These are phyloP conservation scores for Coleophoma cylindrospora DNA, from an alignment of 2,329 filamentous ascomycete genomes.

Conservation along the genomic window DNA sequence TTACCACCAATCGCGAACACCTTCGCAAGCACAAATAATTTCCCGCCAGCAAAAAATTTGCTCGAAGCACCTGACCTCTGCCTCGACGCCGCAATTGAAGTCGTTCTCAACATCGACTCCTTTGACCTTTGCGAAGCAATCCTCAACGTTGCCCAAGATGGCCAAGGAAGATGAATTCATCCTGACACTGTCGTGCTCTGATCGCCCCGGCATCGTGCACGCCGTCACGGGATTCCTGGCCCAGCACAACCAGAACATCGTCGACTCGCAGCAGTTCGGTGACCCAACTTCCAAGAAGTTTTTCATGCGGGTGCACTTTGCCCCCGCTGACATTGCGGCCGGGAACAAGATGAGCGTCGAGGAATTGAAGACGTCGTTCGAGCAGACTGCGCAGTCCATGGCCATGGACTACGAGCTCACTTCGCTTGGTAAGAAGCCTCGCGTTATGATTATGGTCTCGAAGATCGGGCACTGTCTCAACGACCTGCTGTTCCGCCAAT, in stretches of 20 bases:
- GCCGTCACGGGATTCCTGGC: slow-evolving; percentile 77
- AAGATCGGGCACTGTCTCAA: slow-evolving; percentile 86
- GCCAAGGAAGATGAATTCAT: slow-evolving; percentile 47
- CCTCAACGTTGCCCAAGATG: slow-evolving; percentile 25
- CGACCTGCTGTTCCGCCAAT: slow-evolving; percentile 75
- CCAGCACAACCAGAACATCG: slow-evolving; percentile 69
- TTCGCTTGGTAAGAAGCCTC: slow-evolving; percentile 63
- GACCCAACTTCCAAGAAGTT: slow-evolving; percentile 70
- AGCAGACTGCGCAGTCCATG: slow-evolving; percentile 56
- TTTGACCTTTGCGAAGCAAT: background rate
- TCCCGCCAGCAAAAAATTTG: background rate
- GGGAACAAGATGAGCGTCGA: slow-evolving; percentile 34
- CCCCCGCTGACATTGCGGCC: slow-evolving; percentile 39
- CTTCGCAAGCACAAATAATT: background rate
- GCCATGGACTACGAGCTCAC: slow-evolving; percentile 68
- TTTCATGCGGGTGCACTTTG: slow-evolving; percentile 87
- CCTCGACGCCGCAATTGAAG: background rate
- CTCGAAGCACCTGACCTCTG: background rate
- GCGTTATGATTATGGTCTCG: slow-evolving; percentile 83
- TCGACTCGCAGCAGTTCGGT: slow-evolving; percentile 81
- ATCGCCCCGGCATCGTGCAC: slow-evolving; percentile 81
- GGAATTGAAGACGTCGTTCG: slow-evolving; percentile 51
- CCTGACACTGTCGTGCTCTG: slow-evolving; percentile 78
- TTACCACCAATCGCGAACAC: background rate
- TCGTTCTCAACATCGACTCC: background rate